Evolutionary conservation across 345 rosid genomes (phyloP).

Genomic region (Capsella bursapastoris): DNA sequence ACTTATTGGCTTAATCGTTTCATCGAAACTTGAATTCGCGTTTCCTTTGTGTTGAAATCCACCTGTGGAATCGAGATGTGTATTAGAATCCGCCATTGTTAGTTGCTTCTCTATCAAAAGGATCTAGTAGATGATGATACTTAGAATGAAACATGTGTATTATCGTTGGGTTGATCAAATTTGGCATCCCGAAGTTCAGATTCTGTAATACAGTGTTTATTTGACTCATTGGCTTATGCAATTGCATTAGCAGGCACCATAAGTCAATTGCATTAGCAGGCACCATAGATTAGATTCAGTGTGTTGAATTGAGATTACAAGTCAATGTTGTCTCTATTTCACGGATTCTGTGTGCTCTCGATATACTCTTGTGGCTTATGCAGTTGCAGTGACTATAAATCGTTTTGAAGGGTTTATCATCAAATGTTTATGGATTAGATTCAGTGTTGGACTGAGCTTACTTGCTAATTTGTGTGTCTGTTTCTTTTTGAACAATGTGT

Average conservation of each 20-base stretch:
- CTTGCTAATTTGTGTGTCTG: constrained; percentile 12
- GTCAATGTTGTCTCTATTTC: not conserved
- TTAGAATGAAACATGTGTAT: not conserved
- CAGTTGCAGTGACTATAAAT: not conserved
- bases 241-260: not conserved
- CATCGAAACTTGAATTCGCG: constrained; percentile 1
- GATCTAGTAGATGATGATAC: not conserved
- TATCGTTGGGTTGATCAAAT: constrained; percentile 4
- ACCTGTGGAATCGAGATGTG: constrained; percentile 12
- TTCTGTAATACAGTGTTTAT: not conserved
- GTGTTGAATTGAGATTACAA: constrained; percentile 15
- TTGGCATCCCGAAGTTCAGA: constrained; percentile 9
- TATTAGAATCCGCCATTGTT: constrained; percentile 8
- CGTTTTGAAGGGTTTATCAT: not conserved
- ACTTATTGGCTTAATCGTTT: not conserved
- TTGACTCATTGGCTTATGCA: not conserved
- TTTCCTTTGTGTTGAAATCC: not conserved
- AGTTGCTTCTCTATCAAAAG: not conserved
- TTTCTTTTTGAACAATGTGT: not conserved
- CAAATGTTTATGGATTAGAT: constrained; percentile 21
- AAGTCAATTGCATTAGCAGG: not conserved
- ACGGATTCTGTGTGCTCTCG: not conserved
- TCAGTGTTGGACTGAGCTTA: constrained; percentile 7
- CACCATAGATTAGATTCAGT: constrained; percentile 23
- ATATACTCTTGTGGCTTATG: not conserved